Evolutionary conservation across 345 rosid species (phyloP).

Genomic region (Bruguiera sexangula): DNA sequence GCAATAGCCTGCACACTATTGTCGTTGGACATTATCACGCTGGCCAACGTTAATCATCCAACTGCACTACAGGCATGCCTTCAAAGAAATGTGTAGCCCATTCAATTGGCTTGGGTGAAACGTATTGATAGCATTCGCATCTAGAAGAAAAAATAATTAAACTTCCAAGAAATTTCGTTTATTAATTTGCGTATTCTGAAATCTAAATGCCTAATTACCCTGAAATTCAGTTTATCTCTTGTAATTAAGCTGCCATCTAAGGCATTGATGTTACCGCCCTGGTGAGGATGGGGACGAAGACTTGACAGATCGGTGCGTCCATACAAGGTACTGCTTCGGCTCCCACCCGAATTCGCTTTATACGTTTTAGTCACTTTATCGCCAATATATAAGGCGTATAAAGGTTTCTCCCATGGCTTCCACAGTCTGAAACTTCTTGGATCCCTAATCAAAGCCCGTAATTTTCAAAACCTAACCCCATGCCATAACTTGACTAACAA

Average conservation of each 20-base stretch:
- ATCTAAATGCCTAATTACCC: conserved; percentile 2
- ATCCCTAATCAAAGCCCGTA: conserved; percentile 8
- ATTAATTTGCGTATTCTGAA: neutral
- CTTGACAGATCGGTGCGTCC: conserved; percentile 21
- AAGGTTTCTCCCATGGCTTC: conserved; percentile 15
- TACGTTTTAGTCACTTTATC: conserved; percentile 25
- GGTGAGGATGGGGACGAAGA: conserved; percentile 20
- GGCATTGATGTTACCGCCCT: conserved; percentile 13
- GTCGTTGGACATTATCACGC: neutral
- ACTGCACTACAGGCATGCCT: no score
- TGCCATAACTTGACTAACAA: neutral
- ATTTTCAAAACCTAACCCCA: conserved; percentile 15
- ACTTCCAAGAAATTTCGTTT: no score
- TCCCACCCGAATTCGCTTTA: conserved; percentile 30
- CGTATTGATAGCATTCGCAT: no score
- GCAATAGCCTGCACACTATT: neutral
- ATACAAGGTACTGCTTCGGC: neutral
- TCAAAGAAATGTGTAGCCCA: no score
- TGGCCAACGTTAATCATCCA: neutral
- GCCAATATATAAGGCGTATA: conserved; percentile 27
- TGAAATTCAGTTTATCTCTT: conserved; percentile 9
- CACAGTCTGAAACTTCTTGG: conserved; percentile 11
- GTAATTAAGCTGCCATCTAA: conserved; percentile 12
- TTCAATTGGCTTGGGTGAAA: no score
- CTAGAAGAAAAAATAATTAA: no score